Evolutionary conservation across 805 yeast species (phyloP).

Genomic region (Candida ponderosae): DNA sequence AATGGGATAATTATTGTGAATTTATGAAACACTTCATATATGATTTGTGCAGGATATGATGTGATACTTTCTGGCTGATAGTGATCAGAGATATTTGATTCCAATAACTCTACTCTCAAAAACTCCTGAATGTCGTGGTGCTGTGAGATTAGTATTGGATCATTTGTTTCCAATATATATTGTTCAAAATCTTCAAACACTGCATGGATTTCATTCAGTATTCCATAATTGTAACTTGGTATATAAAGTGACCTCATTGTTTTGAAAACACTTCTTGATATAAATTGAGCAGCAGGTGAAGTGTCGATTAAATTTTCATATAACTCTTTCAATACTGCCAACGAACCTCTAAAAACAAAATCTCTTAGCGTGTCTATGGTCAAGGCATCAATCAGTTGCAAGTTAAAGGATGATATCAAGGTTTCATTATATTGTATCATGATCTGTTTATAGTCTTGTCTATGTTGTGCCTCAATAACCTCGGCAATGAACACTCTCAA

Average conservation of each 20-base stretch:
- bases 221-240: slow-evolving; percentile 11
- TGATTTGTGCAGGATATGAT: slow-evolving; percentile 9
- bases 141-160: slow-evolving; percentile 3
- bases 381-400: slow-evolving; percentile 12
- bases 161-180: slow-evolving; percentile 5
- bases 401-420: slow-evolving; percentile 7
- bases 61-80: slow-evolving; percentile 6
- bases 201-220: slow-evolving; percentile 11
- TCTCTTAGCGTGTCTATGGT: slow-evolving; percentile 3
- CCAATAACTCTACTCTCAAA: slow-evolving; percentile 3
- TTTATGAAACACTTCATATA: slow-evolving; percentile 8
- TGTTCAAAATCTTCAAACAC: slow-evolving; percentile 6
- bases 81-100: background rate
- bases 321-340: slow-evolving; percentile 9
- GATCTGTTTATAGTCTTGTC: slow-evolving; percentile 5
- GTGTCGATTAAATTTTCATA: slow-evolving; percentile 6
- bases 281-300: slow-evolving; percentile 11
- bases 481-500: slow-evolving; percentile 6
- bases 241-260: slow-evolving; percentile 7
- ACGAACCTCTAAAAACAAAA: slow-evolving; percentile 12
- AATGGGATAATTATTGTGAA: slow-evolving; percentile 14
- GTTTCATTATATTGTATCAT: slow-evolving; percentile 1
- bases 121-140: slow-evolving; percentile 5
- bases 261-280: slow-evolving; percentile 3
- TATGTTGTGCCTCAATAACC: slow-evolving; percentile 7